These are phyloP conservation scores for Daldinia loculata DNA, from an alignment of 495 filamentous ascomycete species.

Conservation along the genomic window DNA sequence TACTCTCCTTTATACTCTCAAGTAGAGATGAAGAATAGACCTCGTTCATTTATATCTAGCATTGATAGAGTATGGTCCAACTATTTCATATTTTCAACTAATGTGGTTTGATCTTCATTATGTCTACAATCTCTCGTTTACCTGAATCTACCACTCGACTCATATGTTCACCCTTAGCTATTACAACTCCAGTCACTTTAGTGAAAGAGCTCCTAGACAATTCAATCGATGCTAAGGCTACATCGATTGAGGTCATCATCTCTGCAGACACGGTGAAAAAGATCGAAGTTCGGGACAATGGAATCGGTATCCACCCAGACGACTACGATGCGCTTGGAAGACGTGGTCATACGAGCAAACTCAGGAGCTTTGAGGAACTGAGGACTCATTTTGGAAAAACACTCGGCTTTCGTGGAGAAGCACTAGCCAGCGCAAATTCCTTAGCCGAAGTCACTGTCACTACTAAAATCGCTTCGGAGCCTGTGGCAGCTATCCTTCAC, in stretches of 20 bases:
- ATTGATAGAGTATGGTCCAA: neutral
- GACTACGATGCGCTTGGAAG: conserved; percentile 75
- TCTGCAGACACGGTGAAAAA: conserved; percentile 78
- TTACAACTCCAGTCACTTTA: conserved; percentile 75
- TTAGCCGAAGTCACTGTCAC: conserved; percentile 71
- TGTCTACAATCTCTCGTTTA: conserved; percentile 59
- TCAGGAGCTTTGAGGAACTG: conserved; percentile 77
- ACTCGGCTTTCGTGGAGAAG: conserved; percentile 89
- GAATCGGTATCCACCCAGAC: conserved; percentile 75
- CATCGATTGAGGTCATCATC: conserved; percentile 75
- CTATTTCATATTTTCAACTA: conserved; percentile 3
- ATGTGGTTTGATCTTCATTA: conserved; percentile 1
- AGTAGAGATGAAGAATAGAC: neutral
- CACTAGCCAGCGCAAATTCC: conserved; percentile 79
- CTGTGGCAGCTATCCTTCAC: conserved; percentile 61
- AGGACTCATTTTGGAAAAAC: conserved; percentile 67
- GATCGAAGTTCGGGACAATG: conserved; percentile 93
- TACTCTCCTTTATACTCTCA: neutral
- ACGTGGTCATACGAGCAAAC: conserved; percentile 86
- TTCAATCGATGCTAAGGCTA: conserved; percentile 82
- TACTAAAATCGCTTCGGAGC: conserved; percentile 75
- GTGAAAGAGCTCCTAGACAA: conserved; percentile 96
- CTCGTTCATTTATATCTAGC: neutral
- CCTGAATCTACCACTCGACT: conserved; percentile 68
- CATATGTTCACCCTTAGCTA: conserved; percentile 76